Conservation (phyloP, 352 stramenopile species). For the Phytophthora macrochlamydospora region DNA sequence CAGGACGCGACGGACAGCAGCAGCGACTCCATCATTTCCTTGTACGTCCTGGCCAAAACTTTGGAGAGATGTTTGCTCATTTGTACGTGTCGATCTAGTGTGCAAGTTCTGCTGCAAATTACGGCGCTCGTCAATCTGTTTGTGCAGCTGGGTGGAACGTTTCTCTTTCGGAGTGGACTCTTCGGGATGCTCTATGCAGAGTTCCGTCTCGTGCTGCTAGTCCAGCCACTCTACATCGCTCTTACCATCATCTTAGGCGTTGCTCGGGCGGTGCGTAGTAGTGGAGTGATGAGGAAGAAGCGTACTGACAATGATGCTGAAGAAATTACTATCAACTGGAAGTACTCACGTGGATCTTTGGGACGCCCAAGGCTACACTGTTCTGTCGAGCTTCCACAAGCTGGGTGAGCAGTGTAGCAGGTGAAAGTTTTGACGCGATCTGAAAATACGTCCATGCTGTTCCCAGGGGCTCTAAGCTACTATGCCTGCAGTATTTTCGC, state of each 20-base stretch:
- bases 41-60: conserved; percentile 29
- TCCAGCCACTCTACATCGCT: conserved; percentile 57
- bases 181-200: conserved; percentile 63
- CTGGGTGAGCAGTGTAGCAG: conserved; percentile 31
- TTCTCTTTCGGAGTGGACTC: conserved; percentile 75
- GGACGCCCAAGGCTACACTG: conserved; percentile 44
- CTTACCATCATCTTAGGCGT: conserved; percentile 50
- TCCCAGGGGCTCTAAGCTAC: conserved; percentile 49
- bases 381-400: conserved; percentile 61
- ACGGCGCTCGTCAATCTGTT: conserved; percentile 60
- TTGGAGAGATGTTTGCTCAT: too few relatives aligned
- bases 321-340: conserved; percentile 43
- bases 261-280: conserved; percentile 36
- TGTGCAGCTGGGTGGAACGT: conserved; percentile 60
- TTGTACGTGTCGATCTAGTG: conserved; percentile 24
- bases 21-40: conserved; percentile 56
- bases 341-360: conserved; percentile 44
- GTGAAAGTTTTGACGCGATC: neutral
- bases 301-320: neutral
- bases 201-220: conserved; percentile 52
- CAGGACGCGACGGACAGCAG: conserved; percentile 30
- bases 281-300: neutral
- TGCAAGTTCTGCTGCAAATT: conserved; percentile 74
- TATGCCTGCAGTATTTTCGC: conserved; percentile 48
- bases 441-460: neutral